phyloP scores from a whole-genome alignment of 805 yeast species.

The Candida palmyrensis region DNA sequence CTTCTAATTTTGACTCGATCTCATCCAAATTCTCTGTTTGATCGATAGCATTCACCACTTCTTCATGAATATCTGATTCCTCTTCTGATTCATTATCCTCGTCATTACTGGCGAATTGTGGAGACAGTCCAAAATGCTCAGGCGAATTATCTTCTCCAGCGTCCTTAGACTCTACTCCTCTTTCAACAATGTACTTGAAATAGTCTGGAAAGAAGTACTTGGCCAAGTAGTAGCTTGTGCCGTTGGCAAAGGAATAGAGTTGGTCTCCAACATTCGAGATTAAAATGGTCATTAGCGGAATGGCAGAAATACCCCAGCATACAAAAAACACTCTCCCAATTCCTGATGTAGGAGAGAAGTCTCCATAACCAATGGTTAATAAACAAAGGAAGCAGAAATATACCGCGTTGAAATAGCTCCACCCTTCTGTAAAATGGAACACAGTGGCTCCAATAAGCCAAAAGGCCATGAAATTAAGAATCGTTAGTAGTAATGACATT shows the following conservation, averaged over 20 bases:
- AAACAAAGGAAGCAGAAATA: slow-evolving; percentile 75
- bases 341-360: slow-evolving; percentile 53
- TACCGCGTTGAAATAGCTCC: slow-evolving; percentile 68
- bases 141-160: no score
- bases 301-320: slow-evolving; percentile 76
- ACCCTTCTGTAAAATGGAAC: slow-evolving; percentile 55
- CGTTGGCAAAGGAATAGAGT: slow-evolving; percentile 28
- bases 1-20: background rate
- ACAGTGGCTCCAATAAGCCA: slow-evolving; percentile 73
- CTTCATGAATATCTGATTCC: slow-evolving; percentile 3
- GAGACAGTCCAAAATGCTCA: no score
- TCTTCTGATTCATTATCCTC: slow-evolving; percentile 9
- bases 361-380: slow-evolving; percentile 84
- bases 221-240: slow-evolving; percentile 8
- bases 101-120: slow-evolving; percentile 3
- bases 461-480: slow-evolving; percentile 46
- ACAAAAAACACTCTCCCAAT: slow-evolving; percentile 73
- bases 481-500: slow-evolving; percentile 32
- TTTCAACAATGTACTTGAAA: no score
- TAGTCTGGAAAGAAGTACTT: slow-evolving; percentile 6
- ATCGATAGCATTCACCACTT: slow-evolving; percentile 1
- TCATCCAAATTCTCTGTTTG: slow-evolving; percentile 2
- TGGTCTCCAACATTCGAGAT: slow-evolving; percentile 70
- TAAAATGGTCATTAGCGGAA: slow-evolving; percentile 82
- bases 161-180: no score